Conservation (phyloP, 352 stramenopile genomes). For the Globisporangium yorkense region DNA sequence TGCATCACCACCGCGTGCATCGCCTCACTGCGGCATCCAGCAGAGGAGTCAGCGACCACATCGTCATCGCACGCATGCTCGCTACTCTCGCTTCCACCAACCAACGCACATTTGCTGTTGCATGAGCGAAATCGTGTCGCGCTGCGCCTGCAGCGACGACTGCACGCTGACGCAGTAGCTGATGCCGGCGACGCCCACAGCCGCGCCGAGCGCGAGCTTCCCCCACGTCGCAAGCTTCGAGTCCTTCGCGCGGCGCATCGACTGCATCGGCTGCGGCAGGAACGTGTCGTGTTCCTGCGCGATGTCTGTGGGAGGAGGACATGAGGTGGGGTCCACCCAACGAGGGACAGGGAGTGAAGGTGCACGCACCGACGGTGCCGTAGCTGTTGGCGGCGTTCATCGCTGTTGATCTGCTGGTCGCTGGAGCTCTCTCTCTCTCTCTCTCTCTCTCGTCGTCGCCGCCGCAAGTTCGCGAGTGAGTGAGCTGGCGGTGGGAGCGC, state of each 20-base stretch:
- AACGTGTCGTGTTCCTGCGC: constrained; percentile 20
- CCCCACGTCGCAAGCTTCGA: constrained; percentile 18
- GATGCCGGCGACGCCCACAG: constrained; percentile 24
- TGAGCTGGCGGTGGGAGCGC: too few species aligned
- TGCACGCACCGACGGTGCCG: constrained; percentile 7
- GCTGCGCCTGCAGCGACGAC: constrained; percentile 29
- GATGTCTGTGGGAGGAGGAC: constrained; percentile 8
- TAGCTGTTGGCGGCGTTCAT: constrained; percentile 9
- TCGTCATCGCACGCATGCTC: too few species aligned
- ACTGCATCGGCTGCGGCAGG: constrained; percentile 1
- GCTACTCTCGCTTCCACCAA: neutral
- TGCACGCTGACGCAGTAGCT: constrained; percentile 34
- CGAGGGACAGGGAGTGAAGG: too few species aligned
- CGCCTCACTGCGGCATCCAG: constrained; percentile 21
- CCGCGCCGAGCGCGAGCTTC: constrained; percentile 27
- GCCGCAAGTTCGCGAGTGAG: too few species aligned
- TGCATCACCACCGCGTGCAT: constrained; percentile 37
- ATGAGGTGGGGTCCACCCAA: too few species aligned
- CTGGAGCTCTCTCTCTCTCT: neutral
- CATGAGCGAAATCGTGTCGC: constrained; percentile 29
- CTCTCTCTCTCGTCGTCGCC: too few species aligned
- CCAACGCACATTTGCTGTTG: constrained; percentile 41
- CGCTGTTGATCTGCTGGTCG: neutral
- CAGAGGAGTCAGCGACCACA: too few species aligned
- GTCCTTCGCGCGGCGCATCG: neutral